A percentile compares a stretch with the other conserved stretches of the same genome.
Evolutionary conservation across 306 rosid species (phyloP).

Genomic region (Sphenostylis stenocarpa): DNA sequence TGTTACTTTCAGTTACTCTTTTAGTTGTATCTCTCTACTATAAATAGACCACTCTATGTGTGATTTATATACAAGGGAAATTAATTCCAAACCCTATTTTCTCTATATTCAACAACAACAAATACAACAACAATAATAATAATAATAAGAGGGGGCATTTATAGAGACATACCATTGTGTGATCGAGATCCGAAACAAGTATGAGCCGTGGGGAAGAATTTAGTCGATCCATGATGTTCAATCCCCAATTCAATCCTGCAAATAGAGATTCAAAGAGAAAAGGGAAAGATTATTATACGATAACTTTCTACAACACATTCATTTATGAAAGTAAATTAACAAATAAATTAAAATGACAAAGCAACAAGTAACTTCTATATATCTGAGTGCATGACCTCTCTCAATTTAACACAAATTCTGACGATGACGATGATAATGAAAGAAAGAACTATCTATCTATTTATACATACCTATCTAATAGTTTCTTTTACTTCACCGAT

Average conservation of each 20-base stretch:
- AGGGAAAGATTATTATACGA: neutral
- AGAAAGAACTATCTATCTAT: neutral
- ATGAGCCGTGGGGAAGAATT: conserved; percentile 65
- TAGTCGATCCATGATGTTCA: conserved; percentile 66
- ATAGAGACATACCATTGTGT: conserved; percentile 72
- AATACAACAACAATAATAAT: too few relatives aligned
- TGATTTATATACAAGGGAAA: too few relatives aligned
- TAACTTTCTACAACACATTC: neutral
- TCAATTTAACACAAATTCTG: neutral
- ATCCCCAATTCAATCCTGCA: conserved; percentile 38
- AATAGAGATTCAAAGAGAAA: neutral
- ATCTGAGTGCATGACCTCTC: neutral
- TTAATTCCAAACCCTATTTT: too few relatives aligned
- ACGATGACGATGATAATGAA: neutral
- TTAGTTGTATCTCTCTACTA: too few relatives aligned
- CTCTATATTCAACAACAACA: too few relatives aligned
- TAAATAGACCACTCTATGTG: too few relatives aligned
- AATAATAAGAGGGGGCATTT: neutral
- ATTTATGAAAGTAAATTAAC: neutral
- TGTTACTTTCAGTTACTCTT: too few relatives aligned
- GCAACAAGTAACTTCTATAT: neutral
- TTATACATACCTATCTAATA: neutral
- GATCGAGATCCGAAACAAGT: conserved; percentile 99
- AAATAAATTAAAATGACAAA: conserved; percentile 14
- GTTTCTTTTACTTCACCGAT: too few relatives aligned